A percentile compares a stretch with the other conserved stretches of the same genome.
Evolutionary conservation across 768 basidiomycete genomes (phyloP).

Genomic region (Suillus sp.): DNA sequence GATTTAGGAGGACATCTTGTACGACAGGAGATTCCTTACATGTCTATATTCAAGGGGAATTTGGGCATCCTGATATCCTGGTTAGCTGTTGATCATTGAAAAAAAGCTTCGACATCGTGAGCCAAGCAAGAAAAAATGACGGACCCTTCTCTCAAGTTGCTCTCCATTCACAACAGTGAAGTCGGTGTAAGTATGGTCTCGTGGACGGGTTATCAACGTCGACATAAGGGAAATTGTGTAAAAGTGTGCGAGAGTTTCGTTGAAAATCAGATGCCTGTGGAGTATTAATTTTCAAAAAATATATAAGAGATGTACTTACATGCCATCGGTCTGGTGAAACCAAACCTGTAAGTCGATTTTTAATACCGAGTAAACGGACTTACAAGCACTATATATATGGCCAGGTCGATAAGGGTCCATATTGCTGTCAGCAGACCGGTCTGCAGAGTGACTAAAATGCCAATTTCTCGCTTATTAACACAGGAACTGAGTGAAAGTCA

Average conservation of each 20-base stretch:
- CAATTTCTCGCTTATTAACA: slow-evolving; percentile 5
- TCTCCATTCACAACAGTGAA: slow-evolving; percentile 28
- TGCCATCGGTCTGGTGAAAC: slow-evolving; percentile 25
- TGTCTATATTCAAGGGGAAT: slow-evolving; percentile 17
- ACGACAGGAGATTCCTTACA: slow-evolving; percentile 10
- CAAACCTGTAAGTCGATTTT: slow-evolving; percentile 11
- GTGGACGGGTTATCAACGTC: slow-evolving; percentile 34
- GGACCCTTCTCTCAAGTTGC: slow-evolving; percentile 25
- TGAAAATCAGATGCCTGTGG: slow-evolving; percentile 32
- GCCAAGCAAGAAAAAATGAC: slow-evolving; percentile 11
- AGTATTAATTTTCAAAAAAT: neutral
- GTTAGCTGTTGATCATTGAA: slow-evolving; percentile 15
- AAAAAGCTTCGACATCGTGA: neutral
- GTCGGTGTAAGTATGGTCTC: slow-evolving; percentile 20
- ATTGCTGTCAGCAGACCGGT: slow-evolving; percentile 43
- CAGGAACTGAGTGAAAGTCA: neutral
- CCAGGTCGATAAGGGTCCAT: slow-evolving; percentile 36
- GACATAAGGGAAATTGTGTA: slow-evolving; percentile 40
- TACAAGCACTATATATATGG: slow-evolving; percentile 29
- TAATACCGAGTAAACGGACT: neutral
- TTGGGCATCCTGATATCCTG: slow-evolving; percentile 17
- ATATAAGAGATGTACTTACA: slow-evolving; percentile 10
- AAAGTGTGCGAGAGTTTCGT: slow-evolving; percentile 36
- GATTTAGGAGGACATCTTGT: neutral
- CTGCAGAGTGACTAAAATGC: slow-evolving; percentile 39